Evolutionary conservation across 129 eudicot species (phyloP).

Genomic region (Calendula officinalis): DNA sequence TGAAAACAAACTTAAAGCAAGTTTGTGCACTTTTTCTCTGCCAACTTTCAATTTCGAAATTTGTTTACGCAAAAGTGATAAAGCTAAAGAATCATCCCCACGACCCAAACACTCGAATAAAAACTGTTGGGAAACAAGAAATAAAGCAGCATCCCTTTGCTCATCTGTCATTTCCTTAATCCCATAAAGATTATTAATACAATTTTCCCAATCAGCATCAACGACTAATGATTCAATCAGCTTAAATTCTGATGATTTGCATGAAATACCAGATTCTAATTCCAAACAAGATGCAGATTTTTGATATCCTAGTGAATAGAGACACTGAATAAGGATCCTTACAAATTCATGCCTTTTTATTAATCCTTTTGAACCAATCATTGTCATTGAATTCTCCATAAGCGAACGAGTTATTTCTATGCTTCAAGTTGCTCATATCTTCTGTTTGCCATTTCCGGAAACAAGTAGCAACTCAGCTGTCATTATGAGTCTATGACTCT

Average conservation of each 20-base stretch:
- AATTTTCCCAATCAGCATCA: slow-evolving; percentile 67
- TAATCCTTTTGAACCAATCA: slow-evolving; percentile 59
- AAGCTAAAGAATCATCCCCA: slow-evolving; percentile 61
- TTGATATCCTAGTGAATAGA: slow-evolving; percentile 65
- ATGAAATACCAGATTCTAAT: slow-evolving; percentile 64
- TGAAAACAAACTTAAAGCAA: slow-evolving; percentile 64
- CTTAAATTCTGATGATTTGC: slow-evolving; percentile 57
- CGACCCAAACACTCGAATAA: slow-evolving; percentile 66
- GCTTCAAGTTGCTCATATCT: slow-evolving; percentile 33
- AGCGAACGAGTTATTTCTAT: slow-evolving; percentile 23
- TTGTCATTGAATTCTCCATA: slow-evolving; percentile 48
- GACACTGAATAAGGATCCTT: slow-evolving; percentile 70
- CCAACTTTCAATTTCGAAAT: slow-evolving; percentile 52
- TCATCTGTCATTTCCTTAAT: slow-evolving; percentile 65
- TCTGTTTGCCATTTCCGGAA: slow-evolving; percentile 20
- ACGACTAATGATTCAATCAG: slow-evolving; percentile 53
- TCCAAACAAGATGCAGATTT: slow-evolving; percentile 81
- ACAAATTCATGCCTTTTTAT: slow-evolving; percentile 75
- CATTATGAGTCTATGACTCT: slow-evolving; percentile 12
- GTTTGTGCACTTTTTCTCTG: slow-evolving; percentile 63
- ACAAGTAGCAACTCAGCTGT: slow-evolving; percentile 17
- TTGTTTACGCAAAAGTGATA: slow-evolving; percentile 57
- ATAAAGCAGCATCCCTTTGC: slow-evolving; percentile 63
- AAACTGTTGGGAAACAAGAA: slow-evolving; percentile 65
- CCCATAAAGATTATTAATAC: slow-evolving; percentile 42